Conservation (phyloP, 257 asterid species). For the Datura wrightii region DNA sequence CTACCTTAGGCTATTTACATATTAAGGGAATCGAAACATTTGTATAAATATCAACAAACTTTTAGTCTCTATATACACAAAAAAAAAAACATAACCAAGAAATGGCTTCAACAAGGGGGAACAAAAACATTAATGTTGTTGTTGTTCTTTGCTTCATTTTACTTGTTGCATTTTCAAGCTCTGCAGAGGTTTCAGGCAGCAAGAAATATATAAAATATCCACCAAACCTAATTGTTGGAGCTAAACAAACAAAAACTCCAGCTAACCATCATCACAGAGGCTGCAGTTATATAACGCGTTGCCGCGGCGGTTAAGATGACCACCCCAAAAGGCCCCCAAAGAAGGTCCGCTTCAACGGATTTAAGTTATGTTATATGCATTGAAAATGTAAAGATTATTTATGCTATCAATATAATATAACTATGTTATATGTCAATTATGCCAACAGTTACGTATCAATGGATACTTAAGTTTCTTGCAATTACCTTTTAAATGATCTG, state of each 20-base stretch:
- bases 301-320: not conserved
- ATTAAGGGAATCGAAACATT: not conserved
- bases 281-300: not conserved
- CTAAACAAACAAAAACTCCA: not conserved
- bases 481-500: not conserved
- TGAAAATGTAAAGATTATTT: not conserved
- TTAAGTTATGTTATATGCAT: not conserved
- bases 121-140: not conserved
- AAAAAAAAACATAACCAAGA: not conserved
- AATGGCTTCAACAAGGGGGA: not conserved
- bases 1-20: not conserved
- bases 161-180: not conserved
- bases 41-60: not conserved
- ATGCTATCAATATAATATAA: not conserved
- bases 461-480: not conserved
- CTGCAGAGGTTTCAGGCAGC: not conserved
- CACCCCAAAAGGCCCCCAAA: not conserved
- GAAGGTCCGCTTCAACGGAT: not conserved
- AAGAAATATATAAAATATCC: not conserved
- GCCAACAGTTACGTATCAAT: not conserved
- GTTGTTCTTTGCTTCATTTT: constrained; percentile 7
- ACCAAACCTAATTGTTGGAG: not conserved
- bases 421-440: not conserved
- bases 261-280: not conserved
- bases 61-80: not conserved